Conservation (phyloP, 371 early-diverging fungal species). For the Cladochytrium tenue region DNA sequence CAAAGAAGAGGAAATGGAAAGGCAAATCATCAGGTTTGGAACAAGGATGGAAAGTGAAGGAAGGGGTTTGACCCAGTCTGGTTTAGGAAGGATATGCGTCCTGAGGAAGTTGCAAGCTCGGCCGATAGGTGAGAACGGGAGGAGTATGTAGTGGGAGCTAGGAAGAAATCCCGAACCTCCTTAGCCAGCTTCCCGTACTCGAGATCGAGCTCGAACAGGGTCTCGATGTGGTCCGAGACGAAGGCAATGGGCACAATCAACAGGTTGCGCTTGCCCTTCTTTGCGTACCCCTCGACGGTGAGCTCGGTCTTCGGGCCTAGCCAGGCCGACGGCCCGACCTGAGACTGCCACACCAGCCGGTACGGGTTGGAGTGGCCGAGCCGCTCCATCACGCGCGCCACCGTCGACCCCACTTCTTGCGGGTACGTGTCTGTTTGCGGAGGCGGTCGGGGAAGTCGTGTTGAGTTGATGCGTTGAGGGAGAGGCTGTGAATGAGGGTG, state of each 20-base stretch:
- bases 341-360: constrained; percentile 94
- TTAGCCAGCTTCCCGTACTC: constrained; percentile 87
- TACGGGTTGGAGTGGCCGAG: constrained; percentile 77
- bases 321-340: constrained; percentile 94
- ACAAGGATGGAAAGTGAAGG: too few relatives aligned
- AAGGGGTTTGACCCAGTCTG: too few relatives aligned
- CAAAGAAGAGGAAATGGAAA: too few relatives aligned
- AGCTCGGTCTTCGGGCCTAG: constrained; percentile 86
- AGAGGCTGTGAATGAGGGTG: background rate
- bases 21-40: too few relatives aligned
- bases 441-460: background rate
- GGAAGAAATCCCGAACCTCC: constrained; percentile 51
- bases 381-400: constrained; percentile 76
- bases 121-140: too few relatives aligned
- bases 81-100: background rate
- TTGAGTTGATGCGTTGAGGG: too few relatives aligned
- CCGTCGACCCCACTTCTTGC: constrained; percentile 89
- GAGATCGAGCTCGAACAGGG: constrained; percentile 90
- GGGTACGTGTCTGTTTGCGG: constrained; percentile 88
- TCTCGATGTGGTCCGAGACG: constrained; percentile 95
- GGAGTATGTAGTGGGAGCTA: background rate
- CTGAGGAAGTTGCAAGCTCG: background rate
- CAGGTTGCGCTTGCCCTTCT: constrained; percentile 74
- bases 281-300: constrained; percentile 75
- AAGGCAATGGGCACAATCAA: constrained; percentile 92